phyloP scores from a whole-genome alignment of 2,329 filamentous ascomycete species.

The Tolypocladium guangdongense region DNA sequence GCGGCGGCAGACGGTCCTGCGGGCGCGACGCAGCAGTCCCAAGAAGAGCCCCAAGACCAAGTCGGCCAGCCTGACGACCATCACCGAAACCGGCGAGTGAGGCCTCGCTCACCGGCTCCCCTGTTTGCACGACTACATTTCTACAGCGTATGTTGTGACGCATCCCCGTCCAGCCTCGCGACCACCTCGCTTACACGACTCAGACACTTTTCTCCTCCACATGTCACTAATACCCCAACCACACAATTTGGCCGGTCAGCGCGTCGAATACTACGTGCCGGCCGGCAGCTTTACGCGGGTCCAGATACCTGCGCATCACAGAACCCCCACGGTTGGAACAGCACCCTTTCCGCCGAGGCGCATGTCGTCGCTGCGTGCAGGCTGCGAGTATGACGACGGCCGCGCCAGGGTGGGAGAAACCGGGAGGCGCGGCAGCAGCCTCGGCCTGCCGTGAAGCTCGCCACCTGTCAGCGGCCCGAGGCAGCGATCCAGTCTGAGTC shows the following conservation, averaged over 20 bases:
- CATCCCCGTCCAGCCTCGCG: neutral
- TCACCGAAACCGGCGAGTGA: constrained; percentile 31
- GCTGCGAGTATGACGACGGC: neutral
- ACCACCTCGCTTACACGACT: neutral
- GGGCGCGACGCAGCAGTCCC: constrained; percentile 23
- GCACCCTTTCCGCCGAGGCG: neutral
- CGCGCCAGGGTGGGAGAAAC: neutral
- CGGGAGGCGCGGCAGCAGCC: neutral
- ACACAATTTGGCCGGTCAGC: no score
- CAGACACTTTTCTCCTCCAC: neutral
- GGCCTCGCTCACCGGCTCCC: neutral
- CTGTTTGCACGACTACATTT: neutral
- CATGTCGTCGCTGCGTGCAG: neutral
- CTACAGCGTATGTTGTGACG: neutral
- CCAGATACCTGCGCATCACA: neutral
- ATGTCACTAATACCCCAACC: no score
- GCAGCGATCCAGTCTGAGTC: neutral
- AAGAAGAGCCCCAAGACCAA: constrained; percentile 42
- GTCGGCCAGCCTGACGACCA: constrained; percentile 40
- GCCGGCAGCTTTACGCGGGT: neutral
- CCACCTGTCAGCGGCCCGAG: neutral
- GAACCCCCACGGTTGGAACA: neutral
- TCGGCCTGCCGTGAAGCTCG: no score
- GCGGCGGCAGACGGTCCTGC: constrained; percentile 28
- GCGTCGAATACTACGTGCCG: neutral